phyloP scores from a whole-genome alignment of 2,329 filamentous ascomycete genomes.

The Fusarium poae region DNA sequence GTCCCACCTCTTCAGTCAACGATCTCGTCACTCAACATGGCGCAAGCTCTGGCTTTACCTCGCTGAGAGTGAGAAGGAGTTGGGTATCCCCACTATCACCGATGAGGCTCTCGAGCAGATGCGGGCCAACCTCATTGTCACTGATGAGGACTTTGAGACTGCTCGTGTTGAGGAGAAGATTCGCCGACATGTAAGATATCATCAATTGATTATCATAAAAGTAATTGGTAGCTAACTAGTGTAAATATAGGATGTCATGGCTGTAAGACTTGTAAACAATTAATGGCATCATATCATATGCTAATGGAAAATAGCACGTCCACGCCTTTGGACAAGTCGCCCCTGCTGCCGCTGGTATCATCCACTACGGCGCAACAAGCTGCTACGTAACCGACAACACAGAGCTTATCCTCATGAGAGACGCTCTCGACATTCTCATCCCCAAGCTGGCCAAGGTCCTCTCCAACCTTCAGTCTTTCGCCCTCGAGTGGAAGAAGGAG shows the following conservation, averaged over 20 bases:
- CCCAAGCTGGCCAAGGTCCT: constrained; percentile 37
- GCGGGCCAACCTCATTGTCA: constrained; percentile 21
- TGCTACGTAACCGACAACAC: constrained; percentile 38
- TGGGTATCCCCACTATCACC: constrained; percentile 35
- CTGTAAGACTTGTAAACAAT: not conserved
- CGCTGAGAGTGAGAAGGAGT: constrained; percentile 36
- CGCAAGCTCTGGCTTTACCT: constrained; percentile 37
- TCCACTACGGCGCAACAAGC: constrained; percentile 32
- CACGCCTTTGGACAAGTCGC: constrained; percentile 30
- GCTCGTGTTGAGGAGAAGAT: constrained; percentile 37
- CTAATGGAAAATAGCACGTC: constrained; percentile 14
- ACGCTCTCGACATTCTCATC: constrained; percentile 28
- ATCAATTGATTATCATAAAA: too few relatives aligned
- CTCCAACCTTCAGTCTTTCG: constrained; percentile 27
- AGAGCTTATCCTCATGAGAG: constrained; percentile 35
- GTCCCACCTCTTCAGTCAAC: constrained; percentile 29
- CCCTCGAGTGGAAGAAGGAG: constrained; percentile 32
- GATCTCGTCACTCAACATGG: constrained; percentile 36
- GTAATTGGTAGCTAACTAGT: constrained; percentile 7
- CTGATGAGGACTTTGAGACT: constrained; percentile 37
- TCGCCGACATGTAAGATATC: constrained; percentile 22
- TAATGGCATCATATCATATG: not conserved
- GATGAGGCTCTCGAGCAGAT: constrained; percentile 40
- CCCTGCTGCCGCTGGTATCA: constrained; percentile 33
- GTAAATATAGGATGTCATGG: constrained; percentile 22